Evolutionary conservation across 345 rosid species (phyloP), one percentile per base, ranked within the genome.

Genomic region (Citrus reticulata): DNA sequence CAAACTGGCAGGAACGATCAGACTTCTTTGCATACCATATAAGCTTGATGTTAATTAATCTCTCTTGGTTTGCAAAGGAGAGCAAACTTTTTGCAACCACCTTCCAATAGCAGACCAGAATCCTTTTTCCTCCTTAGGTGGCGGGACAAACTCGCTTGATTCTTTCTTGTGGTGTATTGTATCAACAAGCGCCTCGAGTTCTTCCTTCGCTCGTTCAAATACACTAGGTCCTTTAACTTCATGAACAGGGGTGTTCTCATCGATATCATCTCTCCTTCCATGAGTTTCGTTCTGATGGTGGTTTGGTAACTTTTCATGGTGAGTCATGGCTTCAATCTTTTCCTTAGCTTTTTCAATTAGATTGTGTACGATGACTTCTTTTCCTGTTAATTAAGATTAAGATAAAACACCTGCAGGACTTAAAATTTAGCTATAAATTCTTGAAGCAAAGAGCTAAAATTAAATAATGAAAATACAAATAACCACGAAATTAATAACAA

Each of bases 221-320:
- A 90, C 82, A 81, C 67, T 90, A 4, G 95, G 95, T 66, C 83
- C 92, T 73, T 84, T 91, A 65, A 91, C 88, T 77, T 88, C 87
- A 37, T 78, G 63, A n/a, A 87, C 81, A 0, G 78, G 85, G 0
- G 89, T 88, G 80, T 62, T 80, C 69, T 84, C 90, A 61, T 91
- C 58, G 60, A 88, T 87, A 65, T 80, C 84, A 24, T 89, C 85
- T 30, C 82, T 84, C 77, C 62, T 83, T 60, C 90, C 92, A 71
- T 86, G 93, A 66, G 86, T 82, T 82, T 92, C 91, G 74, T 83
- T 88, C 78, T 49, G 68, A 76, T 75, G 88, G 75, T 81, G 87
- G 35, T 25, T 74, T 22, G 81, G 79, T 10, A 75, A 62, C 46
- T 79, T 84, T 29, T 76, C 83, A 59, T 54, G 77, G 79, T 88